Conservation (phyloP, 768 basidiomycete genomes). For the Lenzites betulinus region DNA sequence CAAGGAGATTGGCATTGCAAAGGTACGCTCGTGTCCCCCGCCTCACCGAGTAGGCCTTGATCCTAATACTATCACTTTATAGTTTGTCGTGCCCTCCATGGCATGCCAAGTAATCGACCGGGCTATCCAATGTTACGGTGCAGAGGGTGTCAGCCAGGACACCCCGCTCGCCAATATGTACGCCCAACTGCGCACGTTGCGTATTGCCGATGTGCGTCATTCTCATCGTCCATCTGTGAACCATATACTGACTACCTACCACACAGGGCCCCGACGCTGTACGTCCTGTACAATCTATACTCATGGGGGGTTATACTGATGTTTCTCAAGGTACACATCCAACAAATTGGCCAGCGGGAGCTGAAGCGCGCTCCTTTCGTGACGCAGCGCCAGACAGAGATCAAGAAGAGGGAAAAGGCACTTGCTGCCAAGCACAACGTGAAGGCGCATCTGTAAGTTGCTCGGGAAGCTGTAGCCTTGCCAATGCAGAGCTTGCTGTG, state of each 20-base stretch:
- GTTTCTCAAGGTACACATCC: conserved; percentile 76
- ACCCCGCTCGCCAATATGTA: conserved; percentile 76
- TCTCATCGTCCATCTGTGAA: not conserved
- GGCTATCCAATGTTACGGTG: conserved; percentile 95
- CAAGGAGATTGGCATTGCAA: conserved; percentile 97
- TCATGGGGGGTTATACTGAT: not conserved
- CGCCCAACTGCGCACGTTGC: conserved; percentile 82
- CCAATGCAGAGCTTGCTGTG: not conserved
- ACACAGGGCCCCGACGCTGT: conserved; percentile 79
- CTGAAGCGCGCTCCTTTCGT: conserved; percentile 74
- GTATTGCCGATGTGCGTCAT: conserved; percentile 76
- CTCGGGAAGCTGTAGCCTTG: not conserved
- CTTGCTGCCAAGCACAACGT: conserved; percentile 62
- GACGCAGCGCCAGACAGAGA: conserved; percentile 51
- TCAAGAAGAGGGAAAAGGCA: conserved; percentile 61
- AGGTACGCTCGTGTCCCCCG: conserved; percentile 52
- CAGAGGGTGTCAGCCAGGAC: conserved; percentile 95
- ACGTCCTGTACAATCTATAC: conserved; percentile 24
- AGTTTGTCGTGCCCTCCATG: conserved; percentile 96
- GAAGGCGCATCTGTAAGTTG: conserved; percentile 54
- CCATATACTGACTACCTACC: conserved; percentile 1
- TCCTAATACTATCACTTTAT: not conserved
- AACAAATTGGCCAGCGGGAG: conserved; percentile 91
- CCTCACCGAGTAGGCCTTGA: not conserved
- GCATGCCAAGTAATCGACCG: conserved; percentile 88